Evolutionary conservation across 495 filamentous ascomycete genomes (phyloP).

Genomic region (Aspergillus cristatus): DNA sequence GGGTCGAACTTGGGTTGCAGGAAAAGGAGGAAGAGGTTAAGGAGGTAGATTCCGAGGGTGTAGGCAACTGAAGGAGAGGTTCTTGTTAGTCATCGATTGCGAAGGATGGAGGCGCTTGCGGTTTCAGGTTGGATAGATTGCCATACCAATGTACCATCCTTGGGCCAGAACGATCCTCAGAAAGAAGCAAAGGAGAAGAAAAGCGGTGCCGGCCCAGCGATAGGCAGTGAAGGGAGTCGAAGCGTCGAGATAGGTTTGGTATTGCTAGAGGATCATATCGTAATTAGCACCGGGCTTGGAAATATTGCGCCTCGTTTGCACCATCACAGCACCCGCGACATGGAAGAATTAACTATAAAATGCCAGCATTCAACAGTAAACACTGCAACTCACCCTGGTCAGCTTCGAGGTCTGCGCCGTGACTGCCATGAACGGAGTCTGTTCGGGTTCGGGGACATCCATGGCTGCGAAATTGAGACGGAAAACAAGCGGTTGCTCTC

Average conservation of each 20-base stretch:
- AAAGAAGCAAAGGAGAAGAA: slow-evolving; percentile 71
- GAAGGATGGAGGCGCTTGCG: neutral
- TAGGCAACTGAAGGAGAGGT: slow-evolving; percentile 65
- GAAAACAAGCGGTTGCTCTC: too few relatives aligned
- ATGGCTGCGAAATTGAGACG: too few relatives aligned
- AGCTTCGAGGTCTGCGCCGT: slow-evolving; percentile 71
- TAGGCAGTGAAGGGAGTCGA: slow-evolving; percentile 79
- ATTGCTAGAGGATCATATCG: slow-evolving; percentile 51
- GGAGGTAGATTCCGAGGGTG: slow-evolving; percentile 95
- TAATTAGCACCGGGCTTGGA: slow-evolving; percentile 9
- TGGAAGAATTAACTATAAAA: neutral
- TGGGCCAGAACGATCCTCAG: slow-evolving; percentile 81
- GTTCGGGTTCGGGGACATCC: slow-evolving; percentile 71
- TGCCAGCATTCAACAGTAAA: slow-evolving; percentile 7
- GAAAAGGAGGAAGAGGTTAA: slow-evolving; percentile 99
- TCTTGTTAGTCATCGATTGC: slow-evolving; percentile 5
- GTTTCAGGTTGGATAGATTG: neutral
- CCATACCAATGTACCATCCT: slow-evolving; percentile 96
- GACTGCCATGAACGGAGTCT: slow-evolving; percentile 77
- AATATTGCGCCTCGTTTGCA: slow-evolving; percentile 1
- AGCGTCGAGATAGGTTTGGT: slow-evolving; percentile 90
- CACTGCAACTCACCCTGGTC: slow-evolving; percentile 47
- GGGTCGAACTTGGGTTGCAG: slow-evolving; percentile 98
- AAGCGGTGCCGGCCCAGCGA: slow-evolving; percentile 76
- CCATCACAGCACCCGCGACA: neutral